A percentile compares a stretch with the other conserved stretches of the same genome.
Conservation (phyloP, 2,329 filamentous ascomycete genomes). For the Periconia sp. region DNA sequence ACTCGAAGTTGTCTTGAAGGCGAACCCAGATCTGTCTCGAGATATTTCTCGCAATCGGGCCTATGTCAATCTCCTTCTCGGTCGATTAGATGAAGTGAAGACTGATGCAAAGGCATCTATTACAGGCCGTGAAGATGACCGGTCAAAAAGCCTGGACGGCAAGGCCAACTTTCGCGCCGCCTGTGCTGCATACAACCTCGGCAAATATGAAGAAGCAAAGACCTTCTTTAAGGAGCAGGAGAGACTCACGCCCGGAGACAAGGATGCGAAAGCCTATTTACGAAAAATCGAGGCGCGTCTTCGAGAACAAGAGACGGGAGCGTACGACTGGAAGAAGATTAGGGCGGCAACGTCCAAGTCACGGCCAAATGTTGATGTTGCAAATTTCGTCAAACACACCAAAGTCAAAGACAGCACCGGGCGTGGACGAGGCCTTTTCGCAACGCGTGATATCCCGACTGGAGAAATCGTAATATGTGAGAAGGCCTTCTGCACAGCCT, state of each 20-base stretch:
- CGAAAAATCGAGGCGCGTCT: conserved; percentile 26
- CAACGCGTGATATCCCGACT: conserved; percentile 52
- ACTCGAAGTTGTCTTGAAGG: conserved; percentile 16
- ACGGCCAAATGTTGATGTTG: conserved; percentile 55
- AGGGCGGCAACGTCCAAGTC: conserved; percentile 43
- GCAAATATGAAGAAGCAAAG: conserved; percentile 46
- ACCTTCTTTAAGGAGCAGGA: conserved; percentile 42
- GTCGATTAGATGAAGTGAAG: conserved; percentile 37
- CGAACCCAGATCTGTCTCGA: conserved; percentile 27
- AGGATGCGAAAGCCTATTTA: conserved; percentile 37
- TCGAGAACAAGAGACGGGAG: conserved; percentile 49
- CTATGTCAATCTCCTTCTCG: conserved; percentile 37
- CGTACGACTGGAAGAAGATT: conserved; percentile 47
- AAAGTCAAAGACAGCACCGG: conserved; percentile 48
- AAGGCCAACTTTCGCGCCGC: conserved; percentile 55
- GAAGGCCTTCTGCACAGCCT: conserved; percentile 58
- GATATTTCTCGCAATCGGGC: conserved; percentile 46
- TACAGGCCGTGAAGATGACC: conserved; percentile 28
- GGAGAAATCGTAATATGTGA: conserved; percentile 63
- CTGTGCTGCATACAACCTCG: conserved; percentile 53
- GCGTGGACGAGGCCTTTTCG: conserved; percentile 60
- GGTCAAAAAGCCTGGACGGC: conserved; percentile 42
- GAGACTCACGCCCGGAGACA: conserved; percentile 37
- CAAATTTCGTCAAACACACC: conserved; percentile 54
- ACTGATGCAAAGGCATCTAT: conserved; percentile 37